Percentiles rank a stretch among this genome's conserved stretches.
Evolutionary conservation across 1,139 yeast species (phyloP).

Genomic region (Citeromyces hawaiiensis): DNA sequence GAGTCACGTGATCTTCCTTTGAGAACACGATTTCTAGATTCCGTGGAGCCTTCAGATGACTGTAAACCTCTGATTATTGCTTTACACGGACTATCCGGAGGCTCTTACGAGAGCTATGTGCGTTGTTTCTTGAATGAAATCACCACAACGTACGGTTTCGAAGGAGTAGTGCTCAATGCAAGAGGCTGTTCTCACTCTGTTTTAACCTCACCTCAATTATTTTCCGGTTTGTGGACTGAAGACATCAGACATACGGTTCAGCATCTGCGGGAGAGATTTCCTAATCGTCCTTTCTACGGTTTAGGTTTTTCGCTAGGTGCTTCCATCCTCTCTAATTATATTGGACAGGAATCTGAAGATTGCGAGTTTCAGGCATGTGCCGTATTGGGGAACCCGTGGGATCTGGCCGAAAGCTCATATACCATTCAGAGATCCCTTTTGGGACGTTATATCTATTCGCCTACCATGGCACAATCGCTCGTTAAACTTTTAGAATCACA

Average conservation of each 20-base stretch:
- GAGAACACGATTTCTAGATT: constrained; percentile 55
- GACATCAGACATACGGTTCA: constrained; percentile 52
- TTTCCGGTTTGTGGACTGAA: constrained; percentile 61
- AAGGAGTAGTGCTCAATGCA: constrained; percentile 62
- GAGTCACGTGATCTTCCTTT: constrained; percentile 30
- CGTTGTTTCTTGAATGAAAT: constrained; percentile 41
- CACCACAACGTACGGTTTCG: constrained; percentile 25
- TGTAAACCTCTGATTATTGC: constrained; percentile 53
- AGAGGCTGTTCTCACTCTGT: constrained; percentile 84
- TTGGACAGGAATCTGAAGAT: constrained; percentile 56
- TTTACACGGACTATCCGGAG: constrained; percentile 84
- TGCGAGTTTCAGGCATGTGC: constrained; percentile 51
- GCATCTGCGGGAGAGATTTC: constrained; percentile 39
- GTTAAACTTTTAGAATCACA: constrained; percentile 51
- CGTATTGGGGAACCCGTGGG: constrained; percentile 77
- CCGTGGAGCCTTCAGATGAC: constrained; percentile 28
- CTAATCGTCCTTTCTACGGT: constrained; percentile 60
- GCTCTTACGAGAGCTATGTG: constrained; percentile 80
- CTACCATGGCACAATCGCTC: constrained; percentile 55
- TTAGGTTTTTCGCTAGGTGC: constrained; percentile 90
- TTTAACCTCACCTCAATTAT: constrained; percentile 61
- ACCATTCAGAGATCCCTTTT: constrained; percentile 39
- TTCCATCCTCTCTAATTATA: constrained; percentile 59
- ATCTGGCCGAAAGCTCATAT: constrained; percentile 43
- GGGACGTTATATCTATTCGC: constrained; percentile 50